Conservation (phyloP, 495 filamentous ascomycete species). For the Penicillium fimorum region DNA sequence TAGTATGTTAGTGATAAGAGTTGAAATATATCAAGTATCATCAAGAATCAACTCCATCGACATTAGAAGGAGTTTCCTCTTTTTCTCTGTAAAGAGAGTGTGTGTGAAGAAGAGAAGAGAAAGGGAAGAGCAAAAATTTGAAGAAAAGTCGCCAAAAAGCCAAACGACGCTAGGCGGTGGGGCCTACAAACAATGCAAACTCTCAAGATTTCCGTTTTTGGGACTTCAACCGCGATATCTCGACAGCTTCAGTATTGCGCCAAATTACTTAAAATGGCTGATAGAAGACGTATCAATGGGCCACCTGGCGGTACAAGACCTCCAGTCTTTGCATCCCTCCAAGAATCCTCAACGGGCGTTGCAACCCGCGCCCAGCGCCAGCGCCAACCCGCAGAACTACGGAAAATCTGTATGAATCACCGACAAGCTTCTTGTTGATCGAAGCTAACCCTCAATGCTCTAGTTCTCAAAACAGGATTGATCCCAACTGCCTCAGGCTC, state of each 20-base stretch:
- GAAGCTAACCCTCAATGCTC: constrained; percentile 13
- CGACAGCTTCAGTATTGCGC: constrained; percentile 8
- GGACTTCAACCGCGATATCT: constrained; percentile 17
- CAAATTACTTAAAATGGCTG: constrained; percentile 58
- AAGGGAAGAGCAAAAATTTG: constrained; percentile 30
- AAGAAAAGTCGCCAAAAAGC: constrained; percentile 27
- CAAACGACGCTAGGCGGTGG: constrained; percentile 19
- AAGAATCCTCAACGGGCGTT: constrained; percentile 38
- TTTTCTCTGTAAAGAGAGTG: constrained; percentile 14
- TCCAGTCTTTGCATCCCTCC: constrained; percentile 60
- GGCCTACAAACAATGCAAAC: constrained; percentile 47
- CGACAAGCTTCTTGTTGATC: not conserved
- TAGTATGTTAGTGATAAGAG: constrained; percentile 18
- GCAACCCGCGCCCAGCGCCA: constrained; percentile 48
- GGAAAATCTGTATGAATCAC: constrained; percentile 75
- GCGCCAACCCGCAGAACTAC: constrained; percentile 61
- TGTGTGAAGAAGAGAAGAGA: constrained; percentile 31
- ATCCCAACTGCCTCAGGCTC: constrained; percentile 93
- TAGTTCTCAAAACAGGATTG: constrained; percentile 87
- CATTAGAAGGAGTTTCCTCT: constrained; percentile 23
- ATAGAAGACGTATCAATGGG: constrained; percentile 88
- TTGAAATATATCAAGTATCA: not conserved
- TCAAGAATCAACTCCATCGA: constrained; percentile 12
- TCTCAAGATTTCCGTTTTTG: constrained; percentile 40
- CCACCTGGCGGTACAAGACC: constrained; percentile 74